Conservation (phyloP, 2,329 filamentous ascomycete genomes). For the Calonectria multiphialidica region DNA sequence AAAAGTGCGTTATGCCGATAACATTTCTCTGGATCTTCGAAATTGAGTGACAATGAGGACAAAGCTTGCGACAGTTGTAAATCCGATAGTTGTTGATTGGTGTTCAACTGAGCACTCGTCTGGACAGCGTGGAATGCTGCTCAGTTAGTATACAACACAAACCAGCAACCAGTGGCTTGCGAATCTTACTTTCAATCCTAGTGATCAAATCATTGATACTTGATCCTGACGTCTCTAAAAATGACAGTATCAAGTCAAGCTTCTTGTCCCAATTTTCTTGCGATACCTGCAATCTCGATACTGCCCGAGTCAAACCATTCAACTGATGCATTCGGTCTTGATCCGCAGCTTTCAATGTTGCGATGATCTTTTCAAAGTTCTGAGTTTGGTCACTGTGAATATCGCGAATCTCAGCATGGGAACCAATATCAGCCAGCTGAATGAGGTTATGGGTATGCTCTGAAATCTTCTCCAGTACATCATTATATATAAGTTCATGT, state of each 20-base stretch:
- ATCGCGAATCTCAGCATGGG: not conserved
- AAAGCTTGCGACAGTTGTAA: constrained; percentile 11
- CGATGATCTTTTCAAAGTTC: not conserved
- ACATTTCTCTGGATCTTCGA: not conserved
- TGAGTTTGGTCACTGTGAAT: not conserved
- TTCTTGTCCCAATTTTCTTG: no score
- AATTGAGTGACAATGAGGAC: not conserved
- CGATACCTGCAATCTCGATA: no score
- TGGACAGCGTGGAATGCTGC: not conserved
- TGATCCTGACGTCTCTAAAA: no score
- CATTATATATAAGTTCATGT: not conserved
- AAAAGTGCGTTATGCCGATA: not conserved
- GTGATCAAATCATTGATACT: no score
- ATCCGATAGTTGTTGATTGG: constrained; percentile 15
- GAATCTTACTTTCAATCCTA: not conserved
- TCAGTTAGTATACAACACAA: not conserved
- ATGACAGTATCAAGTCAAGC: no score
- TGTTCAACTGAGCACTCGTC: constrained; percentile 12
- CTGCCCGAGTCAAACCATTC: no score
- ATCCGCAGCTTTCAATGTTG: not conserved
- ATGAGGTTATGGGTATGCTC: not conserved
- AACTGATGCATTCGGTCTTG: no score
- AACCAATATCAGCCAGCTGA: constrained; percentile 4
- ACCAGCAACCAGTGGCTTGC: no score
- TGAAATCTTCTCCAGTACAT: not conserved